Conservation (phyloP, 2,329 filamentous ascomycete genomes). For the Fonsecaea erecta region DNA sequence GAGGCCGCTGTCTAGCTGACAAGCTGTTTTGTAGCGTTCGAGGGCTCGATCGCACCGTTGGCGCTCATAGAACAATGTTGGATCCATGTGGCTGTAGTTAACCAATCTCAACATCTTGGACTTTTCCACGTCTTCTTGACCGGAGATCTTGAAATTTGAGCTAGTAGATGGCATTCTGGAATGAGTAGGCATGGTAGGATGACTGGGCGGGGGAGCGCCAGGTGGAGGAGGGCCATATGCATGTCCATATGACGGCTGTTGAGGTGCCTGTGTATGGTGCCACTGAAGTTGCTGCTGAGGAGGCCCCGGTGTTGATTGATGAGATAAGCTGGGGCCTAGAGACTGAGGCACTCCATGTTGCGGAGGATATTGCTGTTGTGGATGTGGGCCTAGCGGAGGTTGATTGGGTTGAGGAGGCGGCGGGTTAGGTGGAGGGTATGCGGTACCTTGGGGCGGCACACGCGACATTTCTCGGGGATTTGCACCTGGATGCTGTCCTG, state of each 20-base stretch:
- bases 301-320: not conserved
- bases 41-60: constrained; percentile 80
- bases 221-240: not conserved
- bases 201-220: not conserved
- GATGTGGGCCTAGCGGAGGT: not conserved
- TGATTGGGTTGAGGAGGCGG: constrained; percentile 7
- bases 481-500: constrained; percentile 23
- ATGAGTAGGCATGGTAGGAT: constrained; percentile 1
- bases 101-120: constrained; percentile 85
- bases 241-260: not conserved
- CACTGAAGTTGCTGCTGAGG: constrained; percentile 1
- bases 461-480: constrained; percentile 31
- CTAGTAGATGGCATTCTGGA: constrained; percentile 21
- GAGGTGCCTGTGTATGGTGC: not conserved
- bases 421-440: constrained; percentile 12
- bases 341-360: not conserved
- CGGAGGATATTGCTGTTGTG: not conserved
- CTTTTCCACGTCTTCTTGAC: constrained; percentile 68
- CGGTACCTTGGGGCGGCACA: constrained; percentile 28
- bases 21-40: constrained; percentile 84
- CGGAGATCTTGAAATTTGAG: constrained; percentile 28
- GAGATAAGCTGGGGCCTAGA: not conserved
- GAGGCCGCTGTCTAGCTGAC: constrained; percentile 73
- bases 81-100: constrained; percentile 78
- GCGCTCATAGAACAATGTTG: constrained; percentile 79